Percentiles rank a stretch among this genome's conserved stretches.
phyloP scores from a whole-genome alignment of 2,329 filamentous ascomycete genomes.

The Mycogone perniciosa region DNA sequence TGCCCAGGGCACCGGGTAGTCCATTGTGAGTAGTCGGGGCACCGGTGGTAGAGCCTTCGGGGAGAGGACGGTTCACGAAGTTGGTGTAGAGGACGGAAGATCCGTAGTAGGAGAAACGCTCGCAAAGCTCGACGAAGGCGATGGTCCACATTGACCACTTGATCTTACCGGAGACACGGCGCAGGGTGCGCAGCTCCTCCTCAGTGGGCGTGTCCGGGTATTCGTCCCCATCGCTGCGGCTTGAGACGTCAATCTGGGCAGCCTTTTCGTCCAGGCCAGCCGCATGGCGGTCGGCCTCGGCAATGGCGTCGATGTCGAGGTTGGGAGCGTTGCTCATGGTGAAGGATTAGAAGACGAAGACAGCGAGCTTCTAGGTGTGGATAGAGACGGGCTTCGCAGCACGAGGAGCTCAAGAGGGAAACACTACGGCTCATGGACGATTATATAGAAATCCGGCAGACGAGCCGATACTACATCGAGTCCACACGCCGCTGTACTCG shows the following conservation, averaged over 20 bases:
- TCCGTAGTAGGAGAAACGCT: constrained; percentile 74
- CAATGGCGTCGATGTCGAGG: constrained; percentile 32
- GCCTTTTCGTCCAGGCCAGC: constrained; percentile 18
- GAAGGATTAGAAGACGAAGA: neutral
- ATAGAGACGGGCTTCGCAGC: constrained; percentile 8
- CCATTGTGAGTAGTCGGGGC: constrained; percentile 30
- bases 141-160: constrained; percentile 62
- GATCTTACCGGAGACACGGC: constrained; percentile 57
- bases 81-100: constrained; percentile 63
- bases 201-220: constrained; percentile 46
- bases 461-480: too few relatives aligned
- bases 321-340: constrained; percentile 30
- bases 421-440: neutral
- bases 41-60: constrained; percentile 48
- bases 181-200: constrained; percentile 56
- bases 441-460: constrained; percentile 7
- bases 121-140: constrained; percentile 67
- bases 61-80: constrained; percentile 53
- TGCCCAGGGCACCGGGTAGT: constrained; percentile 47
- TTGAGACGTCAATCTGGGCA: constrained; percentile 16
- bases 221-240: constrained; percentile 22
- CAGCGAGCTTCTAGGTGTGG: constrained; percentile 1
- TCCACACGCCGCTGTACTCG: too few relatives aligned
- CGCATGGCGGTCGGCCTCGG: constrained; percentile 25
- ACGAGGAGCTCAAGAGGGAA: constrained; percentile 4